Percentiles rank a stretch among this genome's conserved stretches.
phyloP scores from a whole-genome alignment of 1,284 basidiomycete species.

The Chiua sp. region DNA sequence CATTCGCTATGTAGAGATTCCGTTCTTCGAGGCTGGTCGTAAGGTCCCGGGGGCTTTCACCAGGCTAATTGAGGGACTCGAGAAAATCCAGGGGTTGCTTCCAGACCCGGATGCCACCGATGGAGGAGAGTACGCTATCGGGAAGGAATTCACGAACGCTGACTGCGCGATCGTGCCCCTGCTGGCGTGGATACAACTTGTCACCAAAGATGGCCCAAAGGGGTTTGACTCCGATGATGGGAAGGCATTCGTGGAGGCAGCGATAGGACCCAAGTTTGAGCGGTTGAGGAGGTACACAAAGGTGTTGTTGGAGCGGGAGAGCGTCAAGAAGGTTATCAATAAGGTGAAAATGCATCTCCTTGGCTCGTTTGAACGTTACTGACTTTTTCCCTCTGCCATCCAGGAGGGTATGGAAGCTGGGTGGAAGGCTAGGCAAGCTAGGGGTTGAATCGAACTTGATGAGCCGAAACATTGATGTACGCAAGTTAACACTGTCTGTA shows the following conservation, averaged over 20 bases:
- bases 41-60: background rate
- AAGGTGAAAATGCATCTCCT: conserved; percentile 3
- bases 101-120: conserved; percentile 12
- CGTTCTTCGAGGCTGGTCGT: fast-evolving
- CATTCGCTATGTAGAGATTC: conserved; percentile 28
- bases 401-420: background rate
- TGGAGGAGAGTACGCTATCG: conserved; percentile 35
- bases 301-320: conserved; percentile 48
- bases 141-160: conserved; percentile 51
- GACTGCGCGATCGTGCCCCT: conserved; percentile 59
- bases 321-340: conserved; percentile 54
- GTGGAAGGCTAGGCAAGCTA: background rate
- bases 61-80: conserved; percentile 20
- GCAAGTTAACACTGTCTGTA: no score
- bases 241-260: conserved; percentile 39
- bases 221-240: conserved; percentile 47
- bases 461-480: background rate
- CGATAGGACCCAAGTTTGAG: conserved; percentile 45
- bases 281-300: conserved; percentile 49
- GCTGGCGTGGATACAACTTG: conserved; percentile 46
- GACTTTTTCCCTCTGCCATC: background rate
- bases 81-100: conserved; percentile 40
- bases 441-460: background rate
- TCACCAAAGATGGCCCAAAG: conserved; percentile 49
- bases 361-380: background rate